Percentiles rank a stretch among this genome's conserved stretches.
Conservation (phyloP, 352 stramenopile species). For the Phytopythium oedochilum region DNA sequence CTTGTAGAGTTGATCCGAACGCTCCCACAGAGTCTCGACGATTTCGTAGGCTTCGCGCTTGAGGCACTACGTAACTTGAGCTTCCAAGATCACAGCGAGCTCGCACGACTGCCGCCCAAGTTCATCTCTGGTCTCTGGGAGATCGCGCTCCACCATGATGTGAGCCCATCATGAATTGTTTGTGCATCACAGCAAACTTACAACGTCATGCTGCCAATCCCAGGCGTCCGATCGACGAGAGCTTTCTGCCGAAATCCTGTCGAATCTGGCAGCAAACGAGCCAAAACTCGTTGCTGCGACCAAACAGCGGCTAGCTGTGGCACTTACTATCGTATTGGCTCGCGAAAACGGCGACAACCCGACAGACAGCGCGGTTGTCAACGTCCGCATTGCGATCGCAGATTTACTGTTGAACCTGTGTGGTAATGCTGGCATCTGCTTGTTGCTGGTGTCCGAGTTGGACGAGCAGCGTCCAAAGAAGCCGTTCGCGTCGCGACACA, state of each 20-base stretch:
- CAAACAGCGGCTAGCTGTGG: conserved; percentile 19
- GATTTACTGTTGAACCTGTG: conserved; percentile 66
- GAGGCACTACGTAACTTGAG: conserved; percentile 53
- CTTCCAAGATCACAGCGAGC: conserved; percentile 11
- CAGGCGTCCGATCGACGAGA: conserved; percentile 11
- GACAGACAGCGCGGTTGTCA: conserved; percentile 1
- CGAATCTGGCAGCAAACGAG: conserved; percentile 25
- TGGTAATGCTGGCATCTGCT: conserved; percentile 34
- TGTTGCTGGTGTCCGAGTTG: conserved; percentile 65
- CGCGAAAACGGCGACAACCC: neutral
- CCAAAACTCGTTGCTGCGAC: conserved; percentile 13
- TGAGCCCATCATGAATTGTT: neutral
- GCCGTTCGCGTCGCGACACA: conserved; percentile 24
- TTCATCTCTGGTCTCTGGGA: conserved; percentile 26
- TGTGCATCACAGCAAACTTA: neutral
- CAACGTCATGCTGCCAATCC: neutral
- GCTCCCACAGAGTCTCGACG: conserved; percentile 12
- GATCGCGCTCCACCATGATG: conserved; percentile 12
- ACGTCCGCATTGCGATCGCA: conserved; percentile 31
- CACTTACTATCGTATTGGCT: conserved; percentile 33
- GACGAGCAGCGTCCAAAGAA: conserved; percentile 42
- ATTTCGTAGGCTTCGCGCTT: conserved; percentile 22
- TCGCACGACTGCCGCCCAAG: conserved; percentile 6
- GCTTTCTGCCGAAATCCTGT: conserved; percentile 35
- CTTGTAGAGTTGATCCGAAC: conserved; percentile 27